phyloP scores from a whole-genome alignment of 1,284 basidiomycete genomes.

The Spongiforma sp. region DNA sequence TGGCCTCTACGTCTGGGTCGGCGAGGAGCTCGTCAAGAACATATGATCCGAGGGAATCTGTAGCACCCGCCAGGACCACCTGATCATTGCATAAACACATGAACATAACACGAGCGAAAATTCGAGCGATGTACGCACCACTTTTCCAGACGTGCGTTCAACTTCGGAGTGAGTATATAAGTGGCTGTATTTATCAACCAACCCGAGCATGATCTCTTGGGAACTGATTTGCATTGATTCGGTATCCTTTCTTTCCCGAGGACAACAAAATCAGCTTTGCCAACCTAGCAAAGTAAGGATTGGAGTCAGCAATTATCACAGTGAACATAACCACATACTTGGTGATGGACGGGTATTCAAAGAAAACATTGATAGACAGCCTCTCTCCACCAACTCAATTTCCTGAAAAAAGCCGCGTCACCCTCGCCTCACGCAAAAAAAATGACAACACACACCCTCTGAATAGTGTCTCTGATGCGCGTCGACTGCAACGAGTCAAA shows the following conservation, averaged over 20 bases:
- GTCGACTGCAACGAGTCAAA: not conserved
- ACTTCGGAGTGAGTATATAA: conserved; percentile 8
- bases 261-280: conserved; percentile 23
- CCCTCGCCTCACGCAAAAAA: no score
- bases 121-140: conserved; percentile 15
- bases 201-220: conserved; percentile 26
- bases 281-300: conserved; percentile 17
- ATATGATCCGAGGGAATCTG: conserved; percentile 66
- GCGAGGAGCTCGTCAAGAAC: conserved; percentile 53
- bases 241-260: conserved; percentile 19
- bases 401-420: conserved; percentile 14
- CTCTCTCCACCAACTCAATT: conserved; percentile 30
- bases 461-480: not conserved
- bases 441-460: no score
- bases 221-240: conserved; percentile 8
- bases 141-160: conserved; percentile 17
- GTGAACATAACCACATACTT: conserved; percentile 19
- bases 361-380: conserved; percentile 27
- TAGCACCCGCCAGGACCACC: conserved; percentile 60
- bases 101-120: no score
- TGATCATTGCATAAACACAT: conserved; percentile 11
- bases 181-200: conserved; percentile 33
- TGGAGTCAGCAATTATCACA: not conserved
- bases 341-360: conserved; percentile 31
- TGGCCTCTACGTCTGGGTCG: conserved; percentile 40